A percentile compares a stretch with the other conserved stretches of the same genome.
Conservation (phyloP, 345 rosid species). For the Corymbia maculata region DNA sequence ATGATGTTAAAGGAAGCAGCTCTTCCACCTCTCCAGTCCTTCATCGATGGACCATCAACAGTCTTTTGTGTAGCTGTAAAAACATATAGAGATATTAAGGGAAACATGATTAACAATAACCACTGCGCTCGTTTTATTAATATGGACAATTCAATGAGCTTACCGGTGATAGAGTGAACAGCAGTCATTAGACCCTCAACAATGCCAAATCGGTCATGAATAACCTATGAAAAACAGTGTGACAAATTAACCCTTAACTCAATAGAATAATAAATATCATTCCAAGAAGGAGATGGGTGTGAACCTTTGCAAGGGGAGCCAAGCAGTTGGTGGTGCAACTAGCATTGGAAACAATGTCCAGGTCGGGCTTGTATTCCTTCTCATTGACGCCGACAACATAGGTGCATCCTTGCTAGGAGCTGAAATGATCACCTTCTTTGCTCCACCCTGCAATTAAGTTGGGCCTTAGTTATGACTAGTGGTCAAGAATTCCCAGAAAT, state of each 20-base stretch:
- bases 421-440: constrained; percentile 84
- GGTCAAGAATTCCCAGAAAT: not conserved
- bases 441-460: constrained; percentile 58
- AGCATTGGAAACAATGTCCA: constrained; percentile 76
- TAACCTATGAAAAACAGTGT: constrained; percentile 26
- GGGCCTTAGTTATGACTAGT: not conserved
- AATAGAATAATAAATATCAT: not conserved
- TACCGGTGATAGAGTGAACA: constrained; percentile 89
- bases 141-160: not conserved
- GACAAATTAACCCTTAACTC: not conserved
- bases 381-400: constrained; percentile 89
- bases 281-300: not conserved
- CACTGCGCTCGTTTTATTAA: not conserved
- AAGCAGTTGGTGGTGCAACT: constrained; percentile 97
- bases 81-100: not conserved
- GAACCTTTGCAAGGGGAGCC: constrained; percentile 88
- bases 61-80: constrained; percentile 66
- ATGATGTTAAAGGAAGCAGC: constrained; percentile 93
- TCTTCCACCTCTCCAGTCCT: constrained; percentile 97
- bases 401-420: constrained; percentile 96
- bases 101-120: not conserved
- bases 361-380: constrained; percentile 67
- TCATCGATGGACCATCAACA: constrained; percentile 80
- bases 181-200: constrained; percentile 92
- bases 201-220: constrained; percentile 77